phyloP scores from a whole-genome alignment of 805 yeast genomes.

The Trichomonascus vanleenenianus region DNA sequence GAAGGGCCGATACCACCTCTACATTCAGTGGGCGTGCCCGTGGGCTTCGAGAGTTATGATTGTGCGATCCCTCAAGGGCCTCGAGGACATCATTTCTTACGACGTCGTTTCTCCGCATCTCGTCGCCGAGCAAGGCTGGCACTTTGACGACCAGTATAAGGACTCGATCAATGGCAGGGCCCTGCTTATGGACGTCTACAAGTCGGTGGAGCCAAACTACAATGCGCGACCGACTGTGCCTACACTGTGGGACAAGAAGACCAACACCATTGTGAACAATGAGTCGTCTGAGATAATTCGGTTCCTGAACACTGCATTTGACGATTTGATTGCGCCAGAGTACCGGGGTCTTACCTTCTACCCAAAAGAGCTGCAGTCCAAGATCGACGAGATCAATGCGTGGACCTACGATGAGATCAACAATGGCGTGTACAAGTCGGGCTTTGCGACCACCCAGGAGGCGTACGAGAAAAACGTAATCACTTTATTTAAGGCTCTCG shows the following conservation, averaged over 20 bases:
- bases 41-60: slow-evolving; percentile 90
- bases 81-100: slow-evolving; percentile 38
- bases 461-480: slow-evolving; percentile 65
- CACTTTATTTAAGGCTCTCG: slow-evolving; percentile 58
- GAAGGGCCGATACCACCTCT: slow-evolving; percentile 73
- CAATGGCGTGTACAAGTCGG: slow-evolving; percentile 90
- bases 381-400: slow-evolving; percentile 70
- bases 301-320: slow-evolving; percentile 70
- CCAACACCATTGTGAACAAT: slow-evolving; percentile 77
- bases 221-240: slow-evolving; percentile 87
- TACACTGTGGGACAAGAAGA: slow-evolving; percentile 82
- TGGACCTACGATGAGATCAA: slow-evolving; percentile 83
- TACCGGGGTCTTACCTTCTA: slow-evolving; percentile 49
- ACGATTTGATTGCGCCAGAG: slow-evolving; percentile 32
- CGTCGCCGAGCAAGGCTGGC: slow-evolving; percentile 79
- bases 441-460: slow-evolving; percentile 79
- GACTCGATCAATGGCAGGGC: slow-evolving; percentile 54
- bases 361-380: slow-evolving; percentile 44
- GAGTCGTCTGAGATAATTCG: slow-evolving; percentile 88
- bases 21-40: slow-evolving; percentile 86
- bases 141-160: slow-evolving; percentile 52
- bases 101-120: slow-evolving; percentile 92
- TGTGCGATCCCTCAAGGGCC: slow-evolving; percentile 65
- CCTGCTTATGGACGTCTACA: slow-evolving; percentile 65
- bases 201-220: slow-evolving; percentile 66